Evolutionary conservation across 208 protist species (phyloP), one percentile per base, ranked within the genome.

Genomic region (Trypanosoma avium): DNA sequence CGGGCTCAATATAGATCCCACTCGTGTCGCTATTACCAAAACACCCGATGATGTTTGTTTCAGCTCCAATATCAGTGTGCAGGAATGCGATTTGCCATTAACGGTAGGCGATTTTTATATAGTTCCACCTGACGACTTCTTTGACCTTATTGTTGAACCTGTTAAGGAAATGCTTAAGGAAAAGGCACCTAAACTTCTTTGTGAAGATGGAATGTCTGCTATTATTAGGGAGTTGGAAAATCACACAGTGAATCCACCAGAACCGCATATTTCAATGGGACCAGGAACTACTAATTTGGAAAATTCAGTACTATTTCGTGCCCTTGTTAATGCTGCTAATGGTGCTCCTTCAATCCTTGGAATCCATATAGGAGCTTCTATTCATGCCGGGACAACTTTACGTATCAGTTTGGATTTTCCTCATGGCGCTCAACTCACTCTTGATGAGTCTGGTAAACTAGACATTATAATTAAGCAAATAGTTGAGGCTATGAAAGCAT

Each of bases 301-400:
- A 3, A 8, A 50, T 15, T 15, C 13, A 32, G 7, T 17, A n/a
- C 52, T 68, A 0, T 32, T 60, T 21, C 38, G 52, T 26, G 22
- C 40, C 12, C 9, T 53, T 27, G 42, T 68, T 12, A 68, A 59
- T 7, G 22, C 33, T 8, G 6, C 53, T 3, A 58, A 53, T 17
- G 40, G 47, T 0, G 3, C 38, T 10, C 46, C 60, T 15, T 2
- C 30, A 29, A 15, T 66, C 0, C 2, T 15, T 4, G 30, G 46
- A 35, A 33, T 57, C 4, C 21, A 26, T 0, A 10, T 33, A 3
- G 29, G n/a, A 12, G 35, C 49, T 4, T 57, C 48, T 13, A 1
- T 57, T 19, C 60, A 40, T n/a, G 24, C 46, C 32, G 60, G 49
- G 2, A 45, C 60, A 24, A 66, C 60, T 36, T 2, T 66, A 32